Conservation (phyloP, 768 basidiomycete species). For the Mycena albidolilacea region DNA sequence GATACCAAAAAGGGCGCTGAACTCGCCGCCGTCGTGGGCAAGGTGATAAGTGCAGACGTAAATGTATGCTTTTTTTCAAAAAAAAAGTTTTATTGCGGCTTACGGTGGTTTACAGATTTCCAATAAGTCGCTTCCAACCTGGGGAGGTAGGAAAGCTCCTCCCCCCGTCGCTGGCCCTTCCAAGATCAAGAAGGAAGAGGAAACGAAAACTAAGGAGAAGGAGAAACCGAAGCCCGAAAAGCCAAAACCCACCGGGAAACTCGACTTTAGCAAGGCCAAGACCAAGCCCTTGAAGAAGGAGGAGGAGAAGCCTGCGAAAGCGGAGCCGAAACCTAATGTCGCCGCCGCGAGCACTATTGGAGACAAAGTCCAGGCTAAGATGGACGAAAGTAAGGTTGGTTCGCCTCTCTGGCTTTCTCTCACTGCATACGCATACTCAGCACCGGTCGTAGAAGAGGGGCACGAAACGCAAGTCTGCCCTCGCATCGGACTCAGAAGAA, state of each 20-base stretch:
- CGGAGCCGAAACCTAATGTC: conserved; percentile 40
- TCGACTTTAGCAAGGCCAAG: conserved; percentile 76
- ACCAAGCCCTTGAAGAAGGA: conserved; percentile 55
- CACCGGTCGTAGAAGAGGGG: conserved; percentile 41
- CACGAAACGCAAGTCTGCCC: conserved; percentile 61
- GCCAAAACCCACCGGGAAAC: conserved; percentile 61
- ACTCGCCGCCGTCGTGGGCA: conserved; percentile 61
- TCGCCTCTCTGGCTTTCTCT: not conserved
- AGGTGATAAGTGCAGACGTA: conserved; percentile 61
- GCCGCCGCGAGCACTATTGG: conserved; percentile 22
- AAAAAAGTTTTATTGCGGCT: not conserved
- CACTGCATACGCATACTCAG: not conserved
- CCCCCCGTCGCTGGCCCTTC: conserved; percentile 63
- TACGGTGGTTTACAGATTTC: conserved; percentile 4
- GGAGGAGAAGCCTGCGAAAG: conserved; percentile 33
- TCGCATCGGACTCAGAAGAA: conserved; percentile 51
- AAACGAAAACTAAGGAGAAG: conserved; percentile 44
- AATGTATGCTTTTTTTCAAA: conserved; percentile 53
- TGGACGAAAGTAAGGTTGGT: conserved; percentile 38
- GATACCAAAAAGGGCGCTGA: conserved; percentile 60
- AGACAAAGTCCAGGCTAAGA: conserved; percentile 40
- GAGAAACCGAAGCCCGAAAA: conserved; percentile 45
- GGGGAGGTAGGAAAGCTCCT: conserved; percentile 35
- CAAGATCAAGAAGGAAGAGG: conserved; percentile 43
- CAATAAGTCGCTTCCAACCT: conserved; percentile 27